Base-by-base conservation (phyloP, 78 protist species). In the Neovahlkampfia damariscottae region DNA sequence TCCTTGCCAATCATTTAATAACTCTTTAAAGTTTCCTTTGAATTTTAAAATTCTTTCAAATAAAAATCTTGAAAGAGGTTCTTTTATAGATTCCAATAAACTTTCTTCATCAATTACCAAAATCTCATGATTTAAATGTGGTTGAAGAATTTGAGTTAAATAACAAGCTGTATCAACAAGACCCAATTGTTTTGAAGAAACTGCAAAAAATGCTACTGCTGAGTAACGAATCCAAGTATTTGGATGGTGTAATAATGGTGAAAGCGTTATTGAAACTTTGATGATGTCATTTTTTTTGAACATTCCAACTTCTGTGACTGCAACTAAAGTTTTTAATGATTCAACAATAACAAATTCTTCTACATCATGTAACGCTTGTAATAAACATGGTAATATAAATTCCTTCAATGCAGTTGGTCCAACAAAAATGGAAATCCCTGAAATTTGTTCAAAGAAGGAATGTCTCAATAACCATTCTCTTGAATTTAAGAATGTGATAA, bases 261-360 rank as follows among this genome's bases (percentile, higher is more conserved):
- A 19, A 19, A 50, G 19, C 19, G 19, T 50, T 19, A 19, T 19
- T n/a, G 62, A 50, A 19, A 50, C 62, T 19, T 50, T 19, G 34
- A 50, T n/a, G 19, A 50, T n/a, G 19, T 19, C 19, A 19, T 19
- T n/a, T 50, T 50, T 69, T 19, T 19, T 10, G 19, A 69, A 10
- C 79, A 76, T 30, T 7, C 79, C 79, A 34, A 76, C 30, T 5
- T 32, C 5, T 6, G 77, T 31, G 5, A 76, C 6, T 30, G 28
- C 66, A 19, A 62, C 37, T 19, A 76, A 69, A 29, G 77, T 66
- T 30, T 41, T 68, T 19, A 76, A 29, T 28, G 79, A 67, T 76
- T 76, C 77, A 7, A 67, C 74, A 71, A 68, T 62, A 5, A 76
- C 79, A 6, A 76, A 41, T 76, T 76, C 79, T 76, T 76, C 79